Conservation (phyloP, 306 rosid genomes). For the Begonia peltatifolia region DNA sequence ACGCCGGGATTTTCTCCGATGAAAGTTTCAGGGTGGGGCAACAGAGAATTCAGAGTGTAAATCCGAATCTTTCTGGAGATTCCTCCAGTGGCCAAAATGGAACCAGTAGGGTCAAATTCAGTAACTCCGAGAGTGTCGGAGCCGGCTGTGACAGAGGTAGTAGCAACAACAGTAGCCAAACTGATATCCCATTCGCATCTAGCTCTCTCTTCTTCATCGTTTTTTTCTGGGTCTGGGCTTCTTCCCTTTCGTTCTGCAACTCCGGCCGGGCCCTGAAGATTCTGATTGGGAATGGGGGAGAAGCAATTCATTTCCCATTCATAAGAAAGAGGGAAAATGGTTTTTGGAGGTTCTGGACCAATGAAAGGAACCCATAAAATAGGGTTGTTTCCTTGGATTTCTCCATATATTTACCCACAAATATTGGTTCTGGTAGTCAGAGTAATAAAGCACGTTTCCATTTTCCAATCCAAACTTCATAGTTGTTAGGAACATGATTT, state of each 20-base stretch:
- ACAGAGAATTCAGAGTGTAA: conserved; percentile 16
- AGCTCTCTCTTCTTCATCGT: not conserved
- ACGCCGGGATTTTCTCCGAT: not conserved
- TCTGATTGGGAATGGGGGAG: conserved; percentile 10
- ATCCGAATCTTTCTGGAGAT: conserved; percentile 37
- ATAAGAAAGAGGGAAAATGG: conserved; percentile 9
- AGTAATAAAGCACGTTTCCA: too few species aligned
- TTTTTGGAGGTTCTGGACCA: conserved; percentile 9
- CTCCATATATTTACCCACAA: not conserved
- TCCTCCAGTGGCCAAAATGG: conserved; percentile 38
- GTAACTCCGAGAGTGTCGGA: conserved; percentile 37
- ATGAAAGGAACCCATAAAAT: conserved; percentile 13
- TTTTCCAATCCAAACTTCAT: too few species aligned
- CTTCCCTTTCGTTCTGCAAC: conserved; percentile 1
- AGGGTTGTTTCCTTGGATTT: not conserved
- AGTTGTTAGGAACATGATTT: too few species aligned
- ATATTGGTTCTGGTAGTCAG: too few species aligned
- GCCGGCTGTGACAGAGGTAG: conserved; percentile 5
- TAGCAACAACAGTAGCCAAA: conserved; percentile 27
- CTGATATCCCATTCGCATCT: conserved; percentile 30
- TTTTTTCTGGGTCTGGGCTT: not conserved
- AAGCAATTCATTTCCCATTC: conserved; percentile 40
- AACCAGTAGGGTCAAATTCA: conserved; percentile 34
- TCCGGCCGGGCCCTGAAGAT: not conserved
- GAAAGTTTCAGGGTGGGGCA: not conserved